Conservation (phyloP, 2,329 filamentous ascomycete species). For the Penicillium expansum region DNA sequence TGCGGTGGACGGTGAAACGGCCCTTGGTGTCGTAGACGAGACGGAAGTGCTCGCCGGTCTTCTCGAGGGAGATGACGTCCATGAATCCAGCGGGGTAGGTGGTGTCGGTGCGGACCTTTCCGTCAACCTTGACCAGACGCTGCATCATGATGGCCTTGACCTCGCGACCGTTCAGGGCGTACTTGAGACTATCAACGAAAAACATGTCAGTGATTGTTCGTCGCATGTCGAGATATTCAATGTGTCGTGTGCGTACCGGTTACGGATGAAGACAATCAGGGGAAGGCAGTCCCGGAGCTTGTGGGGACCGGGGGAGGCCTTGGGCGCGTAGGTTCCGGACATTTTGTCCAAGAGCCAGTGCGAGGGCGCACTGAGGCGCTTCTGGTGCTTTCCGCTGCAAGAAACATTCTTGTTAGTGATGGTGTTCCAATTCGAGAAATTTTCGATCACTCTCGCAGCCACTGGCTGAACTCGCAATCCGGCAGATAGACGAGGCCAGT, state of each 20-base stretch:
- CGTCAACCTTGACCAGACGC: constrained; percentile 99
- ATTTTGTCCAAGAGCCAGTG: constrained; percentile 99
- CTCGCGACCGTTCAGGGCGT: constrained; percentile 98
- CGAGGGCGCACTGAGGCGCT: constrained; percentile 97
- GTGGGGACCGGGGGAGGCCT: constrained; percentile 83
- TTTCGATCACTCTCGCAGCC: constrained; percentile 7
- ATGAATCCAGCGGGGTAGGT: constrained; percentile 99
- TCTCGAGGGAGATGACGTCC: constrained; percentile 99
- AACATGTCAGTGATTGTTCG: constrained; percentile 13
- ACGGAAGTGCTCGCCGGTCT: constrained; percentile 99
- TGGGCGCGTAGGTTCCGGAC: constrained; percentile 77
- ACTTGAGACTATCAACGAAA: constrained; percentile 78
- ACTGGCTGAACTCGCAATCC: constrained; percentile 2
- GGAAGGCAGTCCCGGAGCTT: constrained; percentile 99
- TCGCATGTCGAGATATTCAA: not conserved
- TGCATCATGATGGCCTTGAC: constrained; percentile 98
- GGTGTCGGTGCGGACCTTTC: constrained; percentile 97
- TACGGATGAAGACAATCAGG: constrained; percentile 95
- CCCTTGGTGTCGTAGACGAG: constrained; percentile 99
- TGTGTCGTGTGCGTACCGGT: constrained; percentile 48
- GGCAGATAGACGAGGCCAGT: not conserved
- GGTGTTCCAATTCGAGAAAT: constrained; percentile 7
- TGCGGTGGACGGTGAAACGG: constrained; percentile 99
- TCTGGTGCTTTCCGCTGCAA: constrained; percentile 95
- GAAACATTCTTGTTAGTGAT: constrained; percentile 30